phyloP scores from a whole-genome alignment of 2,329 filamentous ascomycete species.

The Seiridium unicorne region DNA sequence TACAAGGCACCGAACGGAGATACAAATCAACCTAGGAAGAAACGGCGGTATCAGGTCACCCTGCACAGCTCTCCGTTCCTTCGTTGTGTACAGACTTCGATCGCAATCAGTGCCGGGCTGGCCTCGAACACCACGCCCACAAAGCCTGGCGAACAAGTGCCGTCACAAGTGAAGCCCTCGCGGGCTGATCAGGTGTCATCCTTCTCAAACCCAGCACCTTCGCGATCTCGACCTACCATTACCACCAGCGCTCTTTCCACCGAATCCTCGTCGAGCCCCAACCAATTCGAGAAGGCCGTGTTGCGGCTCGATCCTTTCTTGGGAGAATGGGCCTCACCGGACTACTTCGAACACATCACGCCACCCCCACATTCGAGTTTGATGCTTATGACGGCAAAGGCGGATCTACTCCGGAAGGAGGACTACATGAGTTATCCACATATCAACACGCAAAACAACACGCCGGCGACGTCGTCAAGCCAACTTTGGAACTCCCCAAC shows the following conservation, averaged over 20 bases:
- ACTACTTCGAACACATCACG: slow-evolving; percentile 91
- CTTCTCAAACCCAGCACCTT: slow-evolving; percentile 15
- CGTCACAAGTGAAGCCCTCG: slow-evolving; percentile 16
- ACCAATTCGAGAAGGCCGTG: slow-evolving; percentile 51
- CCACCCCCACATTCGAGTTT: slow-evolving; percentile 81
- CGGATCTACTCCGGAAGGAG: slow-evolving; percentile 75
- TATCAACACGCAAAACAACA: slow-evolving; percentile 27
- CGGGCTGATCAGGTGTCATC: slow-evolving; percentile 18
- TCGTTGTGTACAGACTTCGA: slow-evolving; percentile 87
- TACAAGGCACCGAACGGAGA: slow-evolving; percentile 13
- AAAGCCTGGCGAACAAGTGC: slow-evolving; percentile 18
- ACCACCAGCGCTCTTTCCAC: slow-evolving; percentile 17
- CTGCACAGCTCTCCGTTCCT: slow-evolving; percentile 94
- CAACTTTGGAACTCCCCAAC: slow-evolving; percentile 37
- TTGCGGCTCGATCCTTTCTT: slow-evolving; percentile 89
- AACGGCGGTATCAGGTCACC: slow-evolving; percentile 71
- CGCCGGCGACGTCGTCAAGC: slow-evolving; percentile 22
- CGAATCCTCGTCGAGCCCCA: slow-evolving; percentile 15
- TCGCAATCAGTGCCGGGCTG: slow-evolving; percentile 83
- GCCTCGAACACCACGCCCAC: slow-evolving; percentile 54
- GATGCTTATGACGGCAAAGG: slow-evolving; percentile 88
- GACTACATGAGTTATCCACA: slow-evolving; percentile 56
- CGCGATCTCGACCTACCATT: slow-evolving; percentile 16
- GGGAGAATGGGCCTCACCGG: slow-evolving; percentile 90
- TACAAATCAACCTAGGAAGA: slow-evolving; percentile 39